Percentiles rank a stretch among this genome's conserved stretches.
phyloP scores from a whole-genome alignment of 2,329 filamentous ascomycete species.

The Ophiostoma montium region DNA sequence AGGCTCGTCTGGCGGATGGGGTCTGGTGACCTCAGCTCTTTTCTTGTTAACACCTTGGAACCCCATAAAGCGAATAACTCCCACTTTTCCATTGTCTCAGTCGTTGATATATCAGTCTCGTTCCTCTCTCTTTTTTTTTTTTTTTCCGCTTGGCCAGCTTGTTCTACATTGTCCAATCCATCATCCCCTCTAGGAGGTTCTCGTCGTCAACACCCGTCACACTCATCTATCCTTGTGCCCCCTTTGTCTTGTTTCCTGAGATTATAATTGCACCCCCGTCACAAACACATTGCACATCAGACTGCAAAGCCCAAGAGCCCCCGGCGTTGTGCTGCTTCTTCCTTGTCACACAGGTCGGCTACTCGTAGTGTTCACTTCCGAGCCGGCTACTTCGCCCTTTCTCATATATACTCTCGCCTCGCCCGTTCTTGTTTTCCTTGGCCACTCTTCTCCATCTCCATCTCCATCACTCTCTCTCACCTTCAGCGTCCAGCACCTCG shows the following conservation, averaged over 20 bases:
- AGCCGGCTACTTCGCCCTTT: neutral
- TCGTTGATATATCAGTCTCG: slow-evolving; percentile 2
- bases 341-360: neutral
- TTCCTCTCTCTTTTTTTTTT: neutral
- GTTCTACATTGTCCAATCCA: too few relatives aligned
- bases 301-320: neutral
- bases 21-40: slow-evolving; percentile 14
- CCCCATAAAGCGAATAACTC: slow-evolving; percentile 8
- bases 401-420: neutral
- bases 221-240: neutral
- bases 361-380: too few relatives aligned
- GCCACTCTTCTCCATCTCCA: neutral
- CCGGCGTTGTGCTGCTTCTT: neutral
- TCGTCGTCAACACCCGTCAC: neutral
- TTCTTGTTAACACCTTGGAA: slow-evolving; percentile 4
- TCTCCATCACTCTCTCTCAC: neutral
- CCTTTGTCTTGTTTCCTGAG: neutral
- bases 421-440: neutral
- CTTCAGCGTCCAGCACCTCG: neutral
- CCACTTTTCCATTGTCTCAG: slow-evolving; percentile 1
- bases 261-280: neutral
- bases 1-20: slow-evolving; percentile 6
- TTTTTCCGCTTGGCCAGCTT: neutral
- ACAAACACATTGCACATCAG: neutral
- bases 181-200: too few relatives aligned